Conservation (phyloP, 352 stramenopile genomes). For the Globisporangium irregulare region DNA sequence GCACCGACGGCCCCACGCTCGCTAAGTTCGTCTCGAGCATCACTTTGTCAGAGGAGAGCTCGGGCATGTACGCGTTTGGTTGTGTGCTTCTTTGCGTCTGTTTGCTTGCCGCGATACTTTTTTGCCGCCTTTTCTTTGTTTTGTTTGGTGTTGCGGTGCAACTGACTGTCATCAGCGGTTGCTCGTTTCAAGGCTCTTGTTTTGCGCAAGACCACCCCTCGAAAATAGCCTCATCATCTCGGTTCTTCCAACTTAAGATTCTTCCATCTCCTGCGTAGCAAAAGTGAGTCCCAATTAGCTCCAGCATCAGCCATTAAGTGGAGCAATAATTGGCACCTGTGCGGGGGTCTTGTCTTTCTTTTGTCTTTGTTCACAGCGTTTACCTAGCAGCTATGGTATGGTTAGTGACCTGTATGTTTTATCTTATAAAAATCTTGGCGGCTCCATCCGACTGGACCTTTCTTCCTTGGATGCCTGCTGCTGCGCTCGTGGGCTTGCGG, state of each 20-base stretch:
- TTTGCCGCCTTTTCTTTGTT: not conserved
- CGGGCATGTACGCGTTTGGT: not conserved
- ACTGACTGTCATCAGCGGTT: not conserved
- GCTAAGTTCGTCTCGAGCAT: constrained; percentile 14
- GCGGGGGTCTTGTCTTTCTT: not conserved
- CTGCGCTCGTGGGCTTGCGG: not conserved
- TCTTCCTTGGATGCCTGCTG: not conserved
- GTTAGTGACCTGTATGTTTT: not conserved
- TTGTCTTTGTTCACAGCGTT: constrained; percentile 12
- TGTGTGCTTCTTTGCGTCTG: not conserved
- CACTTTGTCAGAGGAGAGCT: constrained; percentile 11
- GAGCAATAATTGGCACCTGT: constrained; percentile 1
- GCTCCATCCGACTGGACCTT: not conserved
- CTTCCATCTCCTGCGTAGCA: not conserved
- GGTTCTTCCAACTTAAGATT: not conserved
- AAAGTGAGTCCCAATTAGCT: not conserved
- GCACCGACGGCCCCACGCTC: constrained; percentile 13
- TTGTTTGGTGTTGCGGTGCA: not conserved
- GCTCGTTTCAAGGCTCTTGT: not conserved
- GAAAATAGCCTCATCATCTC: not conserved
- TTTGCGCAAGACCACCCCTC: not conserved
- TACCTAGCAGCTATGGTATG: constrained; percentile 7
- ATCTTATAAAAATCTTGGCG: constrained; percentile 8
- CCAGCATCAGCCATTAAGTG: not conserved
- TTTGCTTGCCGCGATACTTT: not conserved